phyloP scores from a whole-genome alignment of 2,329 filamentous ascomycete species.

The Lecanicillium sp. region DNA sequence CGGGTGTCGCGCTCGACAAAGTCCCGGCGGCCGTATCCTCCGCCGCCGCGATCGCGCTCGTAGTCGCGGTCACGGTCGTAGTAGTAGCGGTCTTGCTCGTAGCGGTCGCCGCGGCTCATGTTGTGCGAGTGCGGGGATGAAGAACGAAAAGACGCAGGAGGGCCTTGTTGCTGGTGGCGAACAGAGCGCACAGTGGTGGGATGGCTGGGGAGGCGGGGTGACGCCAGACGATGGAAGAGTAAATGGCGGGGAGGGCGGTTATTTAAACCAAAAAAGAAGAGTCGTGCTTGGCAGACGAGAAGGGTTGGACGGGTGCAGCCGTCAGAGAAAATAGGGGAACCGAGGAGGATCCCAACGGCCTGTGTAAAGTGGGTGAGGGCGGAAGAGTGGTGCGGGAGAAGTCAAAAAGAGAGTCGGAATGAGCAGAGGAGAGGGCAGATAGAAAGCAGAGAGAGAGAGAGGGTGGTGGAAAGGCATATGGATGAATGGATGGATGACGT shows the following conservation, averaged over 20 bases:
- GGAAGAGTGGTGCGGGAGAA: too few species aligned
- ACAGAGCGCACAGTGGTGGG: neutral
- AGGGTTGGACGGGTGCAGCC: neutral
- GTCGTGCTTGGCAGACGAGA: neutral
- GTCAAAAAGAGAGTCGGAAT: too few species aligned
- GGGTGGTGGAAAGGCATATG: neutral
- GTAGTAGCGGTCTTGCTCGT: slow-evolving; percentile 12
- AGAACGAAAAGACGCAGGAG: neutral
- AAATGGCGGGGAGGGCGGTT: too few species aligned
- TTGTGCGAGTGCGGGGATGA: neutral
- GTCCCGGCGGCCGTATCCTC: slow-evolving; percentile 14
- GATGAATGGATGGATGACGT: neutral
- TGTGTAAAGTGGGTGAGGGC: neutral
- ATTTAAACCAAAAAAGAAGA: too few species aligned
- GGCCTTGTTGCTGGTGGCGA: neutral
- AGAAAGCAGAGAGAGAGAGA: neutral
- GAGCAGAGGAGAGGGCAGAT: neutral
- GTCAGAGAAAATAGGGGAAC: too few species aligned
- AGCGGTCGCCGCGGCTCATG: slow-evolving; percentile 13
- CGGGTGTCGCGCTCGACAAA: slow-evolving; percentile 31
- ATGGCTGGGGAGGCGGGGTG: neutral
- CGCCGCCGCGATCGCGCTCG: slow-evolving; percentile 37
- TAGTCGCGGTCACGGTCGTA: slow-evolving; percentile 17
- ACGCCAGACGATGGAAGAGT: neutral
- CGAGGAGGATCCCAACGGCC: too few species aligned